Evolutionary conservation across 768 basidiomycete species (phyloP).

Genomic region (Termitomyces sp.): DNA sequence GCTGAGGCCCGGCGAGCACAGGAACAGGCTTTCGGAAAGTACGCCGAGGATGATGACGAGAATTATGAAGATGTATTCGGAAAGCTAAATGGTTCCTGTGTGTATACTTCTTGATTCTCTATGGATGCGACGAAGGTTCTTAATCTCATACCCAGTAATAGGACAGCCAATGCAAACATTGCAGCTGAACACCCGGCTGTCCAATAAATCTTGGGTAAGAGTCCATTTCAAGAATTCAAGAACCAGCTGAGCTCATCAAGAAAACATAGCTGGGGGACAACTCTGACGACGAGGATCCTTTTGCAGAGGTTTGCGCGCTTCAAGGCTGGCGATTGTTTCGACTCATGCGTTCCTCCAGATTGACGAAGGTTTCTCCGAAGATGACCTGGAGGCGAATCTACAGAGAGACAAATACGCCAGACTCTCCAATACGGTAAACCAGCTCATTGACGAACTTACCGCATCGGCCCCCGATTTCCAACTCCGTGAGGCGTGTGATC

Average conservation of each 20-base stretch:
- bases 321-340: neutral
- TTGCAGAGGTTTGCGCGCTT: slow-evolving; percentile 65
- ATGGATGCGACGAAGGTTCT: slow-evolving; percentile 1
- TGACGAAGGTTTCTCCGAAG: slow-evolving; percentile 88
- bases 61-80: slow-evolving; percentile 96
- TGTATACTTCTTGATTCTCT: slow-evolving; percentile 18
- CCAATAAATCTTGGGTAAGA: slow-evolving; percentile 85
- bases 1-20: slow-evolving; percentile 52
- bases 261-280: slow-evolving; percentile 61
- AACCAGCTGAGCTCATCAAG: slow-evolving; percentile 1
- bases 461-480: slow-evolving; percentile 79
- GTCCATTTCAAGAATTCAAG: neutral
- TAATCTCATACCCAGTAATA: slow-evolving; percentile 26
- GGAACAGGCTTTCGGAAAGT: slow-evolving; percentile 68
- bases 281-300: slow-evolving; percentile 92
- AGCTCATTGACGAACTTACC: slow-evolving; percentile 81
- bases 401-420: slow-evolving; percentile 92
- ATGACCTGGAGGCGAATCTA: slow-evolving; percentile 88
- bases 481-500: slow-evolving; percentile 80
- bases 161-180: slow-evolving; percentile 69
- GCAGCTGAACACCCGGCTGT: slow-evolving; percentile 80
- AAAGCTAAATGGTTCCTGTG: slow-evolving; percentile 62
- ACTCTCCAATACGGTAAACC: slow-evolving; percentile 73
- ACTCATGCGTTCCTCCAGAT: slow-evolving; percentile 42
- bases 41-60: slow-evolving; percentile 81